A percentile compares a stretch with the other conserved stretches of the same genome.
Evolutionary conservation across 2,329 filamentous ascomycete species (phyloP).

Genomic region (Ophiostoma novo-ulmi): DNA sequence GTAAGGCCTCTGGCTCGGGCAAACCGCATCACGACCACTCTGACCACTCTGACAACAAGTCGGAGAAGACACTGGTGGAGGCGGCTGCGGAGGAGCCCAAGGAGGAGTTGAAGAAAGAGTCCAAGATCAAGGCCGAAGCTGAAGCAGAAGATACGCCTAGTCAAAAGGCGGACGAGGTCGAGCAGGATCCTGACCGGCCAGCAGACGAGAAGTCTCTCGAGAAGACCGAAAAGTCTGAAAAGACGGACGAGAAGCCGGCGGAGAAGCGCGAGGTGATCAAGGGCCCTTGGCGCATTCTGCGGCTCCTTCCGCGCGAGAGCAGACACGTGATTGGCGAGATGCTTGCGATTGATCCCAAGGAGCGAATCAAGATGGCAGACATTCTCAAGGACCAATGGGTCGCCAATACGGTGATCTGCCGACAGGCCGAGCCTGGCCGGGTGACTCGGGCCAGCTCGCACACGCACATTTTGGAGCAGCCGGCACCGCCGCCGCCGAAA

Average conservation of each 20-base stretch:
- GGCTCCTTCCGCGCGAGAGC: constrained; percentile 82
- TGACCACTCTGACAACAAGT: constrained; percentile 29
- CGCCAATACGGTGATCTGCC: constrained; percentile 75
- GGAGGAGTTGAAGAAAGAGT: background rate
- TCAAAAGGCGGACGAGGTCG: background rate
- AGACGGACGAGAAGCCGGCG: constrained; percentile 30
- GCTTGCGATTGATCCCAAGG: constrained; percentile 81
- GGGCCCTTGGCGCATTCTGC: constrained; percentile 84
- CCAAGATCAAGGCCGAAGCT: background rate
- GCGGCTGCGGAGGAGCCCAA: background rate
- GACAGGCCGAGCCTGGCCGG: constrained; percentile 65
- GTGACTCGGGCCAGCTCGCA: constrained; percentile 72
- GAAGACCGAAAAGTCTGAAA: constrained; percentile 31
- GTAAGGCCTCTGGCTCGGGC: constrained; percentile 57
- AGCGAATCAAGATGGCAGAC: constrained; percentile 77
- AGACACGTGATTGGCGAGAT: constrained; percentile 86
- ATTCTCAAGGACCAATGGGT: constrained; percentile 88
- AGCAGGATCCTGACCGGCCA: background rate
- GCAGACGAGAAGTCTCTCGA: background rate
- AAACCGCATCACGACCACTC: constrained; percentile 34
- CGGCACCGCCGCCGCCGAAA: constrained; percentile 39
- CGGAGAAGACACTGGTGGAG: background rate
- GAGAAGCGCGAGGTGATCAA: constrained; percentile 75
- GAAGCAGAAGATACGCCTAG: background rate
- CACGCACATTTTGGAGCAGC: constrained; percentile 77